phyloP scores from a whole-genome alignment of 805 yeast species.

The Barnettozyma vustinii region DNA sequence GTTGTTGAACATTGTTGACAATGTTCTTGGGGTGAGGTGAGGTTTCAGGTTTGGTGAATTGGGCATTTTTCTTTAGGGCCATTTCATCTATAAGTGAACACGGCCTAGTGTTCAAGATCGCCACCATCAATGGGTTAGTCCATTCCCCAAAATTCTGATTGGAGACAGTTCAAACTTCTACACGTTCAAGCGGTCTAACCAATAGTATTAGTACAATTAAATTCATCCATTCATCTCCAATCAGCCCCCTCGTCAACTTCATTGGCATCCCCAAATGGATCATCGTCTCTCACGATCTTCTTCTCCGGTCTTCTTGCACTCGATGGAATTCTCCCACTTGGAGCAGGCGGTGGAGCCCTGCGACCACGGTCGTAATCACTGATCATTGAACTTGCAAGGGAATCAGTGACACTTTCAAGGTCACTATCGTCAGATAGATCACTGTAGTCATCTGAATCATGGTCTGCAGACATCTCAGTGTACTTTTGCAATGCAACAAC shows the following conservation, averaged over 20 bases:
- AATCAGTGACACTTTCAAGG: slow-evolving; percentile 31
- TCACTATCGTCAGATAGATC: slow-evolving; percentile 25
- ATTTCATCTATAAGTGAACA: too few species aligned
- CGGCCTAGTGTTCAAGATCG: too few species aligned
- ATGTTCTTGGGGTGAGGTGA: too few species aligned
- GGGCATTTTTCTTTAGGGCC: too few species aligned
- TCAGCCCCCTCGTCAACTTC: slow-evolving; percentile 25
- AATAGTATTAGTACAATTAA: background rate
- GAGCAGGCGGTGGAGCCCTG: slow-evolving; percentile 19
- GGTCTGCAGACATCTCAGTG: slow-evolving; percentile 48
- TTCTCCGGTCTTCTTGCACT: slow-evolving; percentile 3
- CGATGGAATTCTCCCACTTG: slow-evolving; percentile 5
- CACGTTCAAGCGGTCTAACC: too few species aligned
- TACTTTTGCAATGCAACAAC: slow-evolving; percentile 66
- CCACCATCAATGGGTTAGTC: too few species aligned
- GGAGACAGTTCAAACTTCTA: too few species aligned
- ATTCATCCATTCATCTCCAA: slow-evolving; percentile 14
- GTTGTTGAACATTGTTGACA: too few species aligned
- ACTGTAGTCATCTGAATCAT: slow-evolving; percentile 37
- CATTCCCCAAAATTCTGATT: too few species aligned
- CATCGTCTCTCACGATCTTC: slow-evolving; percentile 25
- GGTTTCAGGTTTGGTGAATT: too few species aligned
- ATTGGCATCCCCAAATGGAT: slow-evolving; percentile 53
- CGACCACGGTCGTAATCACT: slow-evolving; percentile 18
- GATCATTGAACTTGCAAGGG: slow-evolving; percentile 25